Base-by-base conservation (phyloP, 2,329 filamentous ascomycete genomes). In the Drechslerella dactyloides region DNA sequence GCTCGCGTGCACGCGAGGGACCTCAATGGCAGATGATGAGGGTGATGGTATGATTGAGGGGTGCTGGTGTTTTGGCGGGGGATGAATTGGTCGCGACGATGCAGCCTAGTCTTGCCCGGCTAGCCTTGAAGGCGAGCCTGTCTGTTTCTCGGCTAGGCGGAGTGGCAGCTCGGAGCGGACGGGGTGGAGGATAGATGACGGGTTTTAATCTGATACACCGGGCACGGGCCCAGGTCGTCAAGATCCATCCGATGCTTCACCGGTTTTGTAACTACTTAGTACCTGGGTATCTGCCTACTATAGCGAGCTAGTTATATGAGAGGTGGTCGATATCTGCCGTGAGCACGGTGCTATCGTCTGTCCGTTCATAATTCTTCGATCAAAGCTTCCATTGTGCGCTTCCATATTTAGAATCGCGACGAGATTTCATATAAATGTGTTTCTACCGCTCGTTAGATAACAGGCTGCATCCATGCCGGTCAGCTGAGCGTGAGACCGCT, bases 401-500 rank as follows among this genome's bases (percentile, higher is more conserved):
- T 42, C 37, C 15, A 13, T 42, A 42, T 42, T 42, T 42, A 42
- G 37, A 48, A 62, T 44, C 40, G 4, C 27, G 27, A 33, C 3
- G 8, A 33, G 27, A 33, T 33, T 33, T 33, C 8, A 33, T 33
- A 33, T 8, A 8, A 33, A n/a, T n/a, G n/a, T n/a, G n/a, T n/a
- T n/a, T n/a, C n/a, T n/a, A n/a, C n/a, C n/a, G n/a, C n/a, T n/a
- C n/a, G 27, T n/a, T 69, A 57, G 65, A 57, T 69, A 69, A 69
- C 65, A 69, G 65, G 58, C 65, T 52, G 24, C n/a, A 69, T 54
- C 65, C 65, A 24, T 27, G 65, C 19, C 2, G 15, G 35, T 23
- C 23, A 27, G 46, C 37, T 27, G 46, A 44, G 37, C n/a, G 64
- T 69, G 65, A 69, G 65, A 69, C 65, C 40, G 44, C n/a, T 63